These are phyloP conservation scores for Tothia fuscella DNA, from an alignment of 2,329 filamentous ascomycete genomes.

Conservation along the genomic window DNA sequence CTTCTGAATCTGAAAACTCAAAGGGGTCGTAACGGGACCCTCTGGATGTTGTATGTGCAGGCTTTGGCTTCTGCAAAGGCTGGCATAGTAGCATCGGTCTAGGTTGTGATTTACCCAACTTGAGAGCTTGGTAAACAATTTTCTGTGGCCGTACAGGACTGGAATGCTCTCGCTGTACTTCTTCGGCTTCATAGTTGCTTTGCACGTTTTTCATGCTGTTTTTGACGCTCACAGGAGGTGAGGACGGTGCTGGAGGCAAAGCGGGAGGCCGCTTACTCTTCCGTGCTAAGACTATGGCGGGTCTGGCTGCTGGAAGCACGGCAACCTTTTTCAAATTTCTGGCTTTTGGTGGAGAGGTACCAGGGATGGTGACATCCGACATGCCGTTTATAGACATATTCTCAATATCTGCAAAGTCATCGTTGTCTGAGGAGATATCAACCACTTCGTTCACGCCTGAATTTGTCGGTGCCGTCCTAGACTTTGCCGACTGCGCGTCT, in stretches of 20 bases:
- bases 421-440: conserved; percentile 14
- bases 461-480: neutral
- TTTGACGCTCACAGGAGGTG: conserved; percentile 25
- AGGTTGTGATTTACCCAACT: conserved; percentile 2
- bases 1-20: conserved; percentile 5
- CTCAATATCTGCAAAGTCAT: neutral
- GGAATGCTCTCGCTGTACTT: no score
- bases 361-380: conserved; percentile 2
- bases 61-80: neutral
- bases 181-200: conserved; percentile 14
- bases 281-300: conserved; percentile 18
- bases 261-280: conserved; percentile 17
- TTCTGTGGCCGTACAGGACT: no score
- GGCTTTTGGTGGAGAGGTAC: conserved; percentile 17
- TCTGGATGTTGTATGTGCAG: neutral
- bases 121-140: neutral
- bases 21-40: neutral
- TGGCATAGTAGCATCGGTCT: conserved; percentile 5
- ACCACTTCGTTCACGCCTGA: neutral
- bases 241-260: conserved; percentile 20
- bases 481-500: conserved; percentile 14
- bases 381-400: no score
- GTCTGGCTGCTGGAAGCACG: neutral
- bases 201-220: conserved; percentile 25
- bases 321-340: no score